A percentile compares a stretch with the other conserved stretches of the same genome.
Conservation (phyloP, 345 rosid species). For the Populus simonii region DNA sequence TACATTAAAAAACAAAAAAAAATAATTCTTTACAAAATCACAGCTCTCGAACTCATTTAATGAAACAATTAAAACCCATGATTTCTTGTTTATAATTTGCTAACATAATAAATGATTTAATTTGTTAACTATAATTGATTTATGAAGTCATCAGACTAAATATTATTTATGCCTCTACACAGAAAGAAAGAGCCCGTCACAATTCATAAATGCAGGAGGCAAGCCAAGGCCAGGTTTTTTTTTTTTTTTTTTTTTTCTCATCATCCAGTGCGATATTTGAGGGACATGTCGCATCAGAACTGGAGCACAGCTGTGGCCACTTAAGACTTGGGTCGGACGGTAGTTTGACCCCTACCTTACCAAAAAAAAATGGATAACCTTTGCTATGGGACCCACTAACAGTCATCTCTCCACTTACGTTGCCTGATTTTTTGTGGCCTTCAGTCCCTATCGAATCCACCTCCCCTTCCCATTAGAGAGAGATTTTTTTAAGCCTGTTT, state of each 20-base stretch:
- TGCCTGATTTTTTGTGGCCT: neutral
- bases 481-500: no score
- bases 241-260: no score
- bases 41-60: no score
- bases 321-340: constrained; percentile 3
- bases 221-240: neutral
- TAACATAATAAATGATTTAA: neutral
- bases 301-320: constrained; percentile 33
- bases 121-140: no score
- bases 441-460: neutral
- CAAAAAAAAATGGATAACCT: neutral
- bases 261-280: neutral
- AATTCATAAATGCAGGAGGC: neutral
- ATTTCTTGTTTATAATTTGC: neutral
- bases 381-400: constrained; percentile 5
- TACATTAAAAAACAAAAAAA: neutral
- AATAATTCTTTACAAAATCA: no score
- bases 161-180: no score
- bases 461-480: neutral
- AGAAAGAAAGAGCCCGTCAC: no score
- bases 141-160: no score
- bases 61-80: neutral
- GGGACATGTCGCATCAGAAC: constrained; percentile 8
- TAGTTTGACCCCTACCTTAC: constrained; percentile 8
- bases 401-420: constrained; percentile 6